Conservation (phyloP, 1,139 yeast genomes). For the Geotrichum phurueaensis region DNA sequence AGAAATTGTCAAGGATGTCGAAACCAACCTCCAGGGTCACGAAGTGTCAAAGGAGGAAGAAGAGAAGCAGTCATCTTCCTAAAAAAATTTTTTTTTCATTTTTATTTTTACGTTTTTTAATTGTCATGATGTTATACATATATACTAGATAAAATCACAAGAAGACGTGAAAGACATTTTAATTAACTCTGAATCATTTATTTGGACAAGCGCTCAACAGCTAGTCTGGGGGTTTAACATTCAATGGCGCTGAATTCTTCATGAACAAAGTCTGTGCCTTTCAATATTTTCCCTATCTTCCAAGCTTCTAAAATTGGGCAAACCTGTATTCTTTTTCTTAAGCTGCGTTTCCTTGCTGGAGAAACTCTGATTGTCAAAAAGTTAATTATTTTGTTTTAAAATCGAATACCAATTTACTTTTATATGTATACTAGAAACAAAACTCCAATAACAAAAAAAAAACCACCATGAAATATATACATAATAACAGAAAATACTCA, state of each 20-base stretch:
- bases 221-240: no score
- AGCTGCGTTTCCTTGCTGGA: no score
- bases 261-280: no score
- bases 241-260: no score
- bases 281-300: no score
- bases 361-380: no score
- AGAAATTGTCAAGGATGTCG: constrained; percentile 44
- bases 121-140: no score
- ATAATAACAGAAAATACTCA: not conserved
- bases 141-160: not conserved
- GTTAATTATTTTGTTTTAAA: not conserved
- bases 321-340: no score
- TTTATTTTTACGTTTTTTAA: not conserved
- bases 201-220: no score
- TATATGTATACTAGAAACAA: not conserved
- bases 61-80: constrained; percentile 28
- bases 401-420: not conserved
- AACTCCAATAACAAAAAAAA: not conserved
- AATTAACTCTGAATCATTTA: no score
- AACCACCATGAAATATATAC: not conserved
- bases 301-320: no score
- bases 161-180: not conserved
- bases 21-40: constrained; percentile 45
- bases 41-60: constrained; percentile 55
- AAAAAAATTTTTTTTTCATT: not conserved